Evolutionary conservation across 148 eudicot genomes (phyloP).

Genomic region (Tetragonia tetragonoides): DNA sequence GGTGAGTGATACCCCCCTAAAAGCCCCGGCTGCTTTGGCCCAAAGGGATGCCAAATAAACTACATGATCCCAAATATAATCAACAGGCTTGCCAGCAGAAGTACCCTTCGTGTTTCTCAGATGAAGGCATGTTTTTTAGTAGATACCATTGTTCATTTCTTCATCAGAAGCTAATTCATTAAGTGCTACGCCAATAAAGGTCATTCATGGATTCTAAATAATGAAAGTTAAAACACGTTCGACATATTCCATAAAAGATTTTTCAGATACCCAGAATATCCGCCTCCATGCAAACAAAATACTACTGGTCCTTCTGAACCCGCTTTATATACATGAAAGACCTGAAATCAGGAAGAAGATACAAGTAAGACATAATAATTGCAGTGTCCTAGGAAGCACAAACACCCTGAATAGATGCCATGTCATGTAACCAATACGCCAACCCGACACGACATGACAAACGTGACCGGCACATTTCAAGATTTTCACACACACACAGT

Average conservation of each 20-base stretch:
- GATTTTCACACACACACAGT: no score
- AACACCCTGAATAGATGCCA: not conserved
- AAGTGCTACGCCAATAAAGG: not conserved
- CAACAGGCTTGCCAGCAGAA: not conserved
- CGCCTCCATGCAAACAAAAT: slow-evolving; percentile 96
- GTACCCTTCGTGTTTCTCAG: not conserved
- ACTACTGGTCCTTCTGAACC: slow-evolving; percentile 85
- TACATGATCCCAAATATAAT: no score
- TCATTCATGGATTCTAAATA: not conserved
- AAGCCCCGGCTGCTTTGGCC: no score
- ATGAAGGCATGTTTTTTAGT: not conserved
- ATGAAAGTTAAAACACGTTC: not conserved
- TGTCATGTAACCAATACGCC: no score
- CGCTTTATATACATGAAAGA: slow-evolving; percentile 84
- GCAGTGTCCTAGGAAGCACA: not conserved
- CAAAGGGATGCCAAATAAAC: no score
- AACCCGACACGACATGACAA: no score
- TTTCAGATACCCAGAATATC: slow-evolving; percentile 72
- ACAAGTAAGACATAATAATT: slow-evolving; percentile 4
- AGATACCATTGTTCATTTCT: not conserved
- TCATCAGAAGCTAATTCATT: not conserved
- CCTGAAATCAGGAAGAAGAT: slow-evolving; percentile 39
- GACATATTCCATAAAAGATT: slow-evolving; percentile 10
- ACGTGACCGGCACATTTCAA: no score
- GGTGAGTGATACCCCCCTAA: no score